A percentile compares a stretch with the other conserved stretches of the same genome.
Evolutionary conservation across 805 yeast species (phyloP).

Genomic region (Ogataea populi-albae): DNA sequence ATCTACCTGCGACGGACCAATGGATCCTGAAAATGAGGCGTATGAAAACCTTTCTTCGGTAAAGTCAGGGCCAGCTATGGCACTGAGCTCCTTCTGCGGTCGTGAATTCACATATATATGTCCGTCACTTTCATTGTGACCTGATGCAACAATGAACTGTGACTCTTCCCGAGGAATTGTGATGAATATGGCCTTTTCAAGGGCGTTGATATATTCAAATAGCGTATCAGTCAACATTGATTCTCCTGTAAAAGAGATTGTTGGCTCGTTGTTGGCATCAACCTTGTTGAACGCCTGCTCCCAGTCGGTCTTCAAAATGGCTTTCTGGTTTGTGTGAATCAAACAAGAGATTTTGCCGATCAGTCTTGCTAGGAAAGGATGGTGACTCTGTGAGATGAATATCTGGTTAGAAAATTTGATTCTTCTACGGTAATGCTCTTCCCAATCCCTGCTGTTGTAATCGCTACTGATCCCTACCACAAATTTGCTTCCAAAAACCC

Average conservation of each 20-base stretch:
- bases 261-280: slow-evolving; percentile 32
- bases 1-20: slow-evolving; percentile 31
- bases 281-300: slow-evolving; percentile 24
- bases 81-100: slow-evolving; percentile 17
- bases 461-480: slow-evolving; percentile 22
- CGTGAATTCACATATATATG: slow-evolving; percentile 27
- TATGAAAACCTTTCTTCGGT: slow-evolving; percentile 23
- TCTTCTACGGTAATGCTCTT: slow-evolving; percentile 23
- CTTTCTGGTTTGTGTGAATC: slow-evolving; percentile 14
- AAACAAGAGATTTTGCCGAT: slow-evolving; percentile 25
- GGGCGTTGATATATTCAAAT: slow-evolving; percentile 29
- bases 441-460: slow-evolving; percentile 26
- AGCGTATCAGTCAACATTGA: slow-evolving; percentile 32
- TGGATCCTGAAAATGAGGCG: slow-evolving; percentile 24
- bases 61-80: slow-evolving; percentile 29
- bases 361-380: slow-evolving; percentile 25
- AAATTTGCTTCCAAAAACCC: slow-evolving; percentile 13
- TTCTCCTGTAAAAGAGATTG: slow-evolving; percentile 33
- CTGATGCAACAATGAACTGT: slow-evolving; percentile 18
- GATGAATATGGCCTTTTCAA: slow-evolving; percentile 14
- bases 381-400: slow-evolving; percentile 25
- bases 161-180: slow-evolving; percentile 9
- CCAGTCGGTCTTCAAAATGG: slow-evolving; percentile 24
- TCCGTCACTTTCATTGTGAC: too few relatives aligned
- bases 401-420: slow-evolving; percentile 20